Conservation (phyloP, 2,329 filamentous ascomycete genomes). For the Plectosphaerella cucumerina region DNA sequence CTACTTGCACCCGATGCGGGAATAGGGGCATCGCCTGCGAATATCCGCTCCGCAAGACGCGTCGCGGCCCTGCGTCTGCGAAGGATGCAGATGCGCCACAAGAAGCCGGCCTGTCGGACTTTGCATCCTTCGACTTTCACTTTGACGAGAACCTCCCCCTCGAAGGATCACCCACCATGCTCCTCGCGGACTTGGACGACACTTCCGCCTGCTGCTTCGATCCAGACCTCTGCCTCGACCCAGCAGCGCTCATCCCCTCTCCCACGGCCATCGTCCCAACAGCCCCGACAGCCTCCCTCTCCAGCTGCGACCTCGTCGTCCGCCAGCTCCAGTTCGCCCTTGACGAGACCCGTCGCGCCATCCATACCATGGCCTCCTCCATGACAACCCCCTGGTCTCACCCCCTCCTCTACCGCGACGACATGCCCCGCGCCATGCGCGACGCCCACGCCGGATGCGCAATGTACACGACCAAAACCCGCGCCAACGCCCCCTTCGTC, state of each 20-base stretch:
- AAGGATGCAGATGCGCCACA: not conserved
- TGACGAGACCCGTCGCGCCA: slow-evolving; percentile 46
- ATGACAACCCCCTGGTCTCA: slow-evolving; percentile 51
- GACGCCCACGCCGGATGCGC: slow-evolving; percentile 49
- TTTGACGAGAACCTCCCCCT: not conserved
- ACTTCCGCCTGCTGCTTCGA: not conserved
- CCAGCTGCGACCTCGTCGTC: slow-evolving; percentile 11
- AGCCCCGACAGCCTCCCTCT: no score
- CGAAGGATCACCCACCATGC: not conserved
- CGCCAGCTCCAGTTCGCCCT: slow-evolving; percentile 37
- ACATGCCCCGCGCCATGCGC: slow-evolving; percentile 48
- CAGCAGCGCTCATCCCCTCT: not conserved
- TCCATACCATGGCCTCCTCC: slow-evolving; percentile 39
- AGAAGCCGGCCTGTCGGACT: not conserved
- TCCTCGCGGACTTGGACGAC: not conserved
- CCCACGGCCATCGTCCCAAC: no score
- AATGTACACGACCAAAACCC: slow-evolving; percentile 44
- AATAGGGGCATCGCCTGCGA: not conserved
- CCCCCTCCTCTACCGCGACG: slow-evolving; percentile 39
- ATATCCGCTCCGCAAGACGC: not conserved
- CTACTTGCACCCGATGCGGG: not conserved
- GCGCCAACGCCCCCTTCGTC: slow-evolving; percentile 40
- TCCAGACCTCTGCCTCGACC: not conserved
- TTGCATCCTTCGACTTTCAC: not conserved
- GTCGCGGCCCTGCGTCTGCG: not conserved